Evolutionary conservation across 2,329 filamentous ascomycete species (phyloP), one percentile per base, ranked within the genome.

Genomic region (Dothideomycetidae sp.): DNA sequence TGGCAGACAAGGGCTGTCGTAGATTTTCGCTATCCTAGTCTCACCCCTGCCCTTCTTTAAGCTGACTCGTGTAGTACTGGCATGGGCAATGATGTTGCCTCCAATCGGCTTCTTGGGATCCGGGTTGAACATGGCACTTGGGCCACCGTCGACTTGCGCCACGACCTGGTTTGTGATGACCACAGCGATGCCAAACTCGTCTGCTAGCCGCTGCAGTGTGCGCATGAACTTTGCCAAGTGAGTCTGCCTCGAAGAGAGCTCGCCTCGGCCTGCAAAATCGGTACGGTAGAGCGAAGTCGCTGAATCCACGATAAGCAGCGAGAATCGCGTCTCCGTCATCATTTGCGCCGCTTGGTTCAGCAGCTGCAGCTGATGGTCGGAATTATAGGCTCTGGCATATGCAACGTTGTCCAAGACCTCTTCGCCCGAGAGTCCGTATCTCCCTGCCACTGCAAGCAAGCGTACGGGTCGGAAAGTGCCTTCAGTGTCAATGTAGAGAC

Each of bases 291-390:
- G 71, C 2, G 88, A 80, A 0, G 90, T 98, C 10, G 92, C 92
- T 40, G 85, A 93, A 61, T 98, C 90, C 40, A 98, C 90, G 33
- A 98, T 77, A 34, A 98, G 75, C 5, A 98, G 71, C 3, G 90
- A 96, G 59, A 98, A 98, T 3, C 90, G 77, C 0, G 90, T 98
- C 64, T 98, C 92, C 41, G 86, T 94, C 92, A 98, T 98, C 90
- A 98, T 98, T 44, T 85, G 77, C 2, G 90, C 81, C 3, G 90
- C 92, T 58, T 96, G 88, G 51, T 90, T 90, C 44, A 98, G 75
- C 5, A 98, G 70, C 56, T 93, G 84, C 35, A 98, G 72, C 58
- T 98, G 90, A 59, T 98, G 90, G 48, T 98, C 90, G 0, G 88
- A 96, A 58, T 98, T 98, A 66, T 98, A 98, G 7, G 90, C 90